Evolutionary conservation across 148 eudicot genomes (phyloP), one percentile per base, ranked within the genome.

Genomic region (Mesembryanthemum crystallinum): DNA sequence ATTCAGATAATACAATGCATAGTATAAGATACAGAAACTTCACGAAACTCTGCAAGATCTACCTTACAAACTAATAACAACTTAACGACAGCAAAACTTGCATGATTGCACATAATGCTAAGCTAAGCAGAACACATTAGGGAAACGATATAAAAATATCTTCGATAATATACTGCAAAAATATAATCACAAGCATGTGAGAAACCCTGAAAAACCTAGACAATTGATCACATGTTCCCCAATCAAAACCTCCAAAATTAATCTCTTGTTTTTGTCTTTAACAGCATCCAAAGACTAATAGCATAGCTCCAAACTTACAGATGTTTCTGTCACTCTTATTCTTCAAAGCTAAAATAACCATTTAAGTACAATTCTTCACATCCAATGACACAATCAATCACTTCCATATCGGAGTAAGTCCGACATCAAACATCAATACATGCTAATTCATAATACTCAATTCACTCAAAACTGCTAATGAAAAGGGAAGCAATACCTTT

Each of bases 401-500:
- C 1, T 42, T 21, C 69, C 51, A 64, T 12, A 27, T 6, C 0
- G 33, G 11, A 14, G 32, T 17, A 61, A 61, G 18, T 52, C n/a
- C n/a, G 20, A 12, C n/a, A 52, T 52, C 58, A 52, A 52, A 52
- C 58, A 52, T 18, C 61, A 57, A 57, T 18, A 57, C n/a, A n/a
- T n/a, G n/a, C 61, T 21, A 54, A 17, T 21, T 4, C 21, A 54
- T 17, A 5, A 54, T 7, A 54, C 21, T 17, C 58, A 54, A 54
- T 8, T 17, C 23, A 17, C 29, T 37, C 6, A 35, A 47, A 24
- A 54, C 11, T 28, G 24, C 21, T 49, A 1, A 0, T 21, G n/a
- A 12, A 62, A 27, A 67, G 35, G 7, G 5, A 39, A 29, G 42
- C 20, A 0, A 45, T 71, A 92, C 97, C 97, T 90, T 82, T 86